Percentiles rank a stretch among this genome's conserved stretches.
Evolutionary conservation across 2,329 filamentous ascomycete species (phyloP).

Genomic region (Penicillium paneum): DNA sequence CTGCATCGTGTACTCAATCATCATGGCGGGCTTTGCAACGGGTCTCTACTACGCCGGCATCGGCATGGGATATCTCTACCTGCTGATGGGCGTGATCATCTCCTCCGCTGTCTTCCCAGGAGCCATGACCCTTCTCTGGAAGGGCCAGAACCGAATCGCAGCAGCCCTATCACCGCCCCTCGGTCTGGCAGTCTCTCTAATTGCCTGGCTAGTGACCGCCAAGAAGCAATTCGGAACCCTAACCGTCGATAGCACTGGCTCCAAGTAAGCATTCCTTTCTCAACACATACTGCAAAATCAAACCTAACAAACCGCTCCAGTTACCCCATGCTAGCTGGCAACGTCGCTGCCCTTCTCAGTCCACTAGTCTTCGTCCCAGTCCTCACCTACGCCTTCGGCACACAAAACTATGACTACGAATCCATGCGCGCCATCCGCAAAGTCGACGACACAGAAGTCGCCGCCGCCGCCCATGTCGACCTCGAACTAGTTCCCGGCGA

Average conservation of each 20-base stretch:
- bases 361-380: conserved; percentile 72
- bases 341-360: conserved; percentile 76
- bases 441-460: conserved; percentile 73
- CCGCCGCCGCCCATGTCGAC: conserved; percentile 61
- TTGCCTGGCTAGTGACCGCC: conserved; percentile 75
- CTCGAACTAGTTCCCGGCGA: conserved; percentile 62
- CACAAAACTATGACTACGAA: conserved; percentile 79
- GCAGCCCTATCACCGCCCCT: conserved; percentile 67
- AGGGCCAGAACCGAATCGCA: conserved; percentile 71
- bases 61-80: conserved; percentile 82
- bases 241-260: conserved; percentile 70
- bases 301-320: conserved; percentile 17
- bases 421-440: conserved; percentile 77
- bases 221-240: conserved; percentile 67
- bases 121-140: conserved; percentile 76
- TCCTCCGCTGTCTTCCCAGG: conserved; percentile 80
- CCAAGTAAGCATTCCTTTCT: conserved; percentile 52
- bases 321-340: conserved; percentile 82
- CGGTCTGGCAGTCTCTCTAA: conserved; percentile 65
- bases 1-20: conserved; percentile 69
- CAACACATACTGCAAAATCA: neutral
- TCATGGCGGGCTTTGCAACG: conserved; percentile 75
- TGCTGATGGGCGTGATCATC: conserved; percentile 91
- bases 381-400: conserved; percentile 67
- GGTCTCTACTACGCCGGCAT: conserved; percentile 72